Evolutionary conservation across 139 green algal genomes (phyloP), one percentile per base, ranked within the genome.

Genomic region (Zygnema circumcarinatum): DNA sequence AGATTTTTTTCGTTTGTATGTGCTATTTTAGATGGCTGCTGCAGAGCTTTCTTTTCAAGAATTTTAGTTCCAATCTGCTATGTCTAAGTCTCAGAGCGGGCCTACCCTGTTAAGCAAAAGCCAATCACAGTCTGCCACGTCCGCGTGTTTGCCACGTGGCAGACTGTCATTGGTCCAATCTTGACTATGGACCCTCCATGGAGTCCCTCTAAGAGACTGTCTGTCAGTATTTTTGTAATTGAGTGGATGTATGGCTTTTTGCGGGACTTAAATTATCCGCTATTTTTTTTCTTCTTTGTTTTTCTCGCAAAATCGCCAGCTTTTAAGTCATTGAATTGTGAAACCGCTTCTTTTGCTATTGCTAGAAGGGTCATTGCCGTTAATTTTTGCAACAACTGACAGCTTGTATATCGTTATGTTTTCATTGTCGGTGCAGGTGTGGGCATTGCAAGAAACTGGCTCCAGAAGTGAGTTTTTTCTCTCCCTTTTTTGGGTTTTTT

Each of bases 361-460:
- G 16, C 72, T 79, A 47, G 21, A 22, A 32, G 20, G 40, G 38
- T 22, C 16, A 21, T 32, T 16, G 16, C 20, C 21, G 33, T 79
- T 21, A 36, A 79, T 79, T 21, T 79, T 78, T 84, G n/a, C n/a
- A n/a, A n/a, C n/a, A n/a, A n/a, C n/a, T n/a, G n/a, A n/a, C n/a
- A n/a, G n/a, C n/a, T n/a, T n/a, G n/a, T n/a, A n/a, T n/a, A n/a
- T n/a, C n/a, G n/a, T 78, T 79, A n/a, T 84, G 20, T 25, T 69
- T 0, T 38, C 32, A n/a, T 7, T 7, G 1, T 2, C 33, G 39
- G 32, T 86, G 54, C 80, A 86, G 80, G 80, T 86, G 93, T 80
- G 92, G 92, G 1, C 93, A 95, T 76, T 95, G 93, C 81, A 94
- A 95, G 90, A 91, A 91, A 33, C 82, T 95, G 1, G 91, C 81